Evolutionary conservation across 1,139 yeast species (phyloP), one percentile per base, ranked within the genome.

Genomic region (Ogataea hybrid): DNA sequence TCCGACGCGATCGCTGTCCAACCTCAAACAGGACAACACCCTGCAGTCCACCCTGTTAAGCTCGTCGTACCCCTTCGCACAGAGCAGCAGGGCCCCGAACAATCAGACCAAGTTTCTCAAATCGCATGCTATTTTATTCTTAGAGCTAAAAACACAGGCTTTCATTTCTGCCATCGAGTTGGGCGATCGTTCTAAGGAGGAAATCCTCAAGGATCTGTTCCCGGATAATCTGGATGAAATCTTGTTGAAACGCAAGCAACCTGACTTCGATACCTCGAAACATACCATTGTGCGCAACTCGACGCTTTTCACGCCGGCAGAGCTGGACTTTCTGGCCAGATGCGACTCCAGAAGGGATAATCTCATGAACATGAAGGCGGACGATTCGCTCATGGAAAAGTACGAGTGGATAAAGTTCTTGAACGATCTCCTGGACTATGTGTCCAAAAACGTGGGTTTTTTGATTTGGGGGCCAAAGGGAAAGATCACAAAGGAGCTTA

Each of bases 91-190:
- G 23, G 41, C 44, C 12, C 48, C 49, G 3, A 43, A 47, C 22
- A 41, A 36, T 21, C 57, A 56, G 30, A 59, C 63, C 3, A 82
- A 86, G 52, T 68, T 92, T 35, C 68, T 87, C 47, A 89, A 89
- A 60, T 79, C 85, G 6, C 95, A 86, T 53, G 89, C 95, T 0
- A 80, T 78, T 2, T 65, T 92, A 42, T 88, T 75, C 54, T 70
- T 92, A 40, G 97, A 92, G 54, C 71, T 92, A 58, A 92, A 92
- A 60, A 92, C 98, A 0, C 98, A 92, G 63, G 96, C 96, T 0
- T 92, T 81, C 57, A 89, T 92, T 20, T 83, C 96, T 0, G 96
- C 95, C 0, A 66, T 90, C 49, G 87, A 84, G 53, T 81, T 86
- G 5, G 81, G 80, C 8, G 89, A 82, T 46, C 65, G 82, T 48